Conservation (phyloP, 495 filamentous ascomycete genomes). For the Trichoderma orchidacearum region DNA sequence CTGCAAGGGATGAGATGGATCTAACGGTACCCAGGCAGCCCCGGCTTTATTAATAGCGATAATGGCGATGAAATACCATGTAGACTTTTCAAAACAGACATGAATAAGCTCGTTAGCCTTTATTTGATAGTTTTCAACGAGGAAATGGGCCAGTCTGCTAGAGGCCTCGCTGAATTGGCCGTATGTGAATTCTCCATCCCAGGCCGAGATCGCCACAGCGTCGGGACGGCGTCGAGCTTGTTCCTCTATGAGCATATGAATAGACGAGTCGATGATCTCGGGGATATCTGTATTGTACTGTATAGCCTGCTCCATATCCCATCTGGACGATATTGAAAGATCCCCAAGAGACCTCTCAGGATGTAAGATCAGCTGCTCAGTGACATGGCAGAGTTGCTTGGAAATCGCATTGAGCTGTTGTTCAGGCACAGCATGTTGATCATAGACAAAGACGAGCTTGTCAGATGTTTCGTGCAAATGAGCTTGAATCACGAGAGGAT, state of each 20-base stretch:
- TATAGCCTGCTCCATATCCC: not conserved
- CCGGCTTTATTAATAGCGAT: conserved; percentile 45
- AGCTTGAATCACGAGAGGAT: not conserved
- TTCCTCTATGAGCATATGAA: not conserved
- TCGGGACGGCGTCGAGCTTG: conserved; percentile 15
- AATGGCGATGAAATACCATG: conserved; percentile 11
- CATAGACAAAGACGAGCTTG: conserved; percentile 1
- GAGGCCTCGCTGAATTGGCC: conserved; percentile 26
- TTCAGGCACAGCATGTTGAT: conserved; percentile 5
- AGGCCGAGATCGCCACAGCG: conserved; percentile 7
- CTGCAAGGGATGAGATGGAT: conserved; percentile 31
- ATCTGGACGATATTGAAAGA: not conserved
- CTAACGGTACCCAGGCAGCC: conserved; percentile 41
- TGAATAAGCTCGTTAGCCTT: not conserved
- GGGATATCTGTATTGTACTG: not conserved
- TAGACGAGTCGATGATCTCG: not conserved
- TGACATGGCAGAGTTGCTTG: conserved; percentile 6
- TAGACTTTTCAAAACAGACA: not conserved
- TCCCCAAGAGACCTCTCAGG: not conserved
- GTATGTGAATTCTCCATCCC: conserved; percentile 36
- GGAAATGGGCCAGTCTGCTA: conserved; percentile 23
- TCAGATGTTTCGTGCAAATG: not conserved
- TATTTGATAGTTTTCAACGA: conserved; percentile 17
- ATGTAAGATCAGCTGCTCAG: conserved; percentile 1
- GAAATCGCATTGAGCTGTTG: conserved; percentile 8